phyloP scores from a whole-genome alignment of 805 yeast genomes.

The Candida nonsorbophila region DNA sequence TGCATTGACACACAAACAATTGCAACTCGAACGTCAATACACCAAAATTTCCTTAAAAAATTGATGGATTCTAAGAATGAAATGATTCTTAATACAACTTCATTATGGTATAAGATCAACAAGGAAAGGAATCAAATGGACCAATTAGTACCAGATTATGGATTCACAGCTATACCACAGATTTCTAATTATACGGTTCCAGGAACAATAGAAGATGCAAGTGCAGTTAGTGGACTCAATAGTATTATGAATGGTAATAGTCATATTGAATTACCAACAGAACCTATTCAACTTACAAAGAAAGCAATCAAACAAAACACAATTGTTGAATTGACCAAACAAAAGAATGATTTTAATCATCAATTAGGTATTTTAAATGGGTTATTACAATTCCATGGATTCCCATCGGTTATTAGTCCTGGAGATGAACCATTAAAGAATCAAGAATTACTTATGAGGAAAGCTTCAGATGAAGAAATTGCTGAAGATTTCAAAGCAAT shows the following conservation, averaged over 20 bases:
- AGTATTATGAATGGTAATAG: no score
- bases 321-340: conserved; percentile 46
- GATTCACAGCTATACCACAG: conserved; percentile 38
- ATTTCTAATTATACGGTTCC: neutral
- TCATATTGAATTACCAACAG: no score
- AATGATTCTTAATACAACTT: conserved; percentile 68
- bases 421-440: conserved; percentile 13
- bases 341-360: conserved; percentile 59
- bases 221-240: no score
- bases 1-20: conserved; percentile 78
- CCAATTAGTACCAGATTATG: conserved; percentile 52
- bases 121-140: conserved; percentile 83
- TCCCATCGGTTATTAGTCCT: conserved; percentile 68
- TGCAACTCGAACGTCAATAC: conserved; percentile 73
- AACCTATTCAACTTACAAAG: conserved; percentile 23
- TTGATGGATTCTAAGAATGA: conserved; percentile 61
- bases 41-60: conserved; percentile 74
- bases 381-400: conserved; percentile 59
- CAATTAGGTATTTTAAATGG: conserved; percentile 72
- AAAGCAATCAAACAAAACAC: conserved; percentile 32
- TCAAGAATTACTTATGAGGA: conserved; percentile 38
- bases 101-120: conserved; percentile 87
- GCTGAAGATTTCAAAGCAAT: conserved; percentile 66
- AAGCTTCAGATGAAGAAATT: conserved; percentile 68
- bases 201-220: no score